phyloP scores from a whole-genome alignment of 1,284 basidiomycete species.

The Neonothopanus nambi region DNA sequence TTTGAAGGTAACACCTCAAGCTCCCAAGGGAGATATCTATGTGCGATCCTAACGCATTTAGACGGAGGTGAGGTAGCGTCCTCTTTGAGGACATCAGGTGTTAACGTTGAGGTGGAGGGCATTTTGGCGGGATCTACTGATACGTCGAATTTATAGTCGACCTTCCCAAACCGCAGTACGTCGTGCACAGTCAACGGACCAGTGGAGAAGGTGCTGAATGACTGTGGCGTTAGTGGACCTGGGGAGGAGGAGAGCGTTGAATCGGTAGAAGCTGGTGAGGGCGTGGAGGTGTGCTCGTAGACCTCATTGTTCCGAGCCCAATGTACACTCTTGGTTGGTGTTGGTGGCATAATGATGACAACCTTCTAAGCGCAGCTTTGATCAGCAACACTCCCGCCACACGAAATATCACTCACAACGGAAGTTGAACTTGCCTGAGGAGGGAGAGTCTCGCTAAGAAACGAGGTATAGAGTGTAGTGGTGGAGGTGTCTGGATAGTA shows the following conservation, averaged over 20 bases:
- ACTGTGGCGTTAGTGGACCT: slow-evolving; percentile 4
- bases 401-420: background rate
- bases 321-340: background rate
- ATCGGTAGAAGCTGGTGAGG: background rate
- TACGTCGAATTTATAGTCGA: slow-evolving; percentile 1
- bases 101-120: background rate
- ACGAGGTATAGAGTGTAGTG: background rate
- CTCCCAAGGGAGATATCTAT: background rate
- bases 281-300: background rate
- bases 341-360: background rate
- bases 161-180: background rate
- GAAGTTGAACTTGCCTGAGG: background rate
- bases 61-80: background rate
- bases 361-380: background rate
- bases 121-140: slow-evolving; percentile 1
- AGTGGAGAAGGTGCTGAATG: background rate
- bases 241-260: slow-evolving; percentile 4
- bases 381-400: background rate
- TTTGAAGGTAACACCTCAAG: background rate
- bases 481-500: background rate
- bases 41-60: background rate
- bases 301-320: background rate
- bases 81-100: background rate
- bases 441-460: background rate
- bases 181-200: background rate